Evolutionary conservation across 2,329 filamentous ascomycete species (phyloP), one percentile per base, ranked within the genome.

Genomic region (Diatrype stigma): DNA sequence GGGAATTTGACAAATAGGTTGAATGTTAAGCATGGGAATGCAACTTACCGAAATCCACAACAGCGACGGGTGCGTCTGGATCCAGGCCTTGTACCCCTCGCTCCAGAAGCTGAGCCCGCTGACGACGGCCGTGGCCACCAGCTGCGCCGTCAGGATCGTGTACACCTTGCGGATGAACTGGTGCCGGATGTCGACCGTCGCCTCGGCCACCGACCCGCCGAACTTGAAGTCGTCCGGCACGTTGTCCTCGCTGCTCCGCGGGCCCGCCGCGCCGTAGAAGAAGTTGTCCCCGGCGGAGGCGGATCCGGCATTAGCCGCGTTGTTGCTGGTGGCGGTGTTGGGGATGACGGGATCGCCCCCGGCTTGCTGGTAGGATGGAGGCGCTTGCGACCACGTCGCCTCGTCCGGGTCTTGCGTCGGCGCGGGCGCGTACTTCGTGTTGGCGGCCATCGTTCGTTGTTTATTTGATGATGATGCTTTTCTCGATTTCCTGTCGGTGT

Each of bases 171-270:
- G 87, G 63, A 96, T 80, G 71, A 96, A 99, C 72, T 94, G 89
- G 84, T 96, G 96, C 61, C 93, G 89, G 67, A 99, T 96, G 65
- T 96, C 91, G 66, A 97, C 79, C 19, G 92, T 96, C 45, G 90
- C 93, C 76, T 97, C 94, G 59, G 92, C 87, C 53, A 97, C 92
- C 17, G 87, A 90, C 55, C 91, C 92, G 61, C 93, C 94, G 67
- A 96, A 97, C 89, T 96, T 97, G 84, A 97, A 97, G 72, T 97
- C 93, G 75, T 97, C 93, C 1, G 93, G 93, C 42, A 97, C 69
- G 65, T 96, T 95, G 73, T 96, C 93, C 66, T 92, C 84, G 70
- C 92, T 92, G 67, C 79, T 81, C 62, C 92, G 84, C 47, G 90
- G 84, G 11, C 10, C 26, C 26, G 40, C 3, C 42, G 79, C 82